Percentiles rank a stretch among this genome's conserved stretches.
phyloP scores from a whole-genome alignment of 1,284 basidiomycete species.

The Trichosporon asahii region DNA sequence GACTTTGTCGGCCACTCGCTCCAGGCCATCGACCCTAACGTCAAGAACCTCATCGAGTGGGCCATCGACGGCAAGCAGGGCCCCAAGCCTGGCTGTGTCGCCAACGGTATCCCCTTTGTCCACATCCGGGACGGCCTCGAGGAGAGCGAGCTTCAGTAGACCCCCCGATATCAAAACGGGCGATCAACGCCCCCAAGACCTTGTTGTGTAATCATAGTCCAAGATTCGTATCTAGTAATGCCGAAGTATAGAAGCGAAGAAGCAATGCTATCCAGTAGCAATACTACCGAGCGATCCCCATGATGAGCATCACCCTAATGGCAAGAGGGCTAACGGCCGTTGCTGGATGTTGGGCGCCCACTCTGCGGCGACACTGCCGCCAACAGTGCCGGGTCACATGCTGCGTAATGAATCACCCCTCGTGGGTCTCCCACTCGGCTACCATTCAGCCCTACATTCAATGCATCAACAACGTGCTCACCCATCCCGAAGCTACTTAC shows the following conservation, averaged over 20 bases:
- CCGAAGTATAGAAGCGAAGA: background rate
- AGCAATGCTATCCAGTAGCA: background rate
- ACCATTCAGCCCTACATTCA: background rate
- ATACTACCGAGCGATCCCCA: background rate
- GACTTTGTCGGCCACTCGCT: constrained; percentile 9
- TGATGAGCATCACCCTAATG: background rate
- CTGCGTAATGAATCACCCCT: too few species aligned
- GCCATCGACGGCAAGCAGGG: constrained; percentile 3
- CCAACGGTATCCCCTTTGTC: background rate
- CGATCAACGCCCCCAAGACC: too few species aligned
- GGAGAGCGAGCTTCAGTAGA: background rate
- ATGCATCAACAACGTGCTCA: background rate
- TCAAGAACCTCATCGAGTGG: constrained; percentile 13
- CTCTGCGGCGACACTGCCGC: too few species aligned
- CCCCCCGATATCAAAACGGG: background rate
- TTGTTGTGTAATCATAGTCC: background rate
- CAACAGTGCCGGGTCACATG: too few species aligned
- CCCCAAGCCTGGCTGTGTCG: background rate
- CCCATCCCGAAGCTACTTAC: background rate
- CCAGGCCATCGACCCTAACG: constrained; percentile 14
- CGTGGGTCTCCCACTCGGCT: too few species aligned
- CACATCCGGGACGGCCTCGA: background rate
- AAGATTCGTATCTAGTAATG: background rate
- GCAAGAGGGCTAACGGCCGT: too few species aligned
- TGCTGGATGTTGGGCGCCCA: too few species aligned